Evolutionary conservation across 768 basidiomycete species (phyloP).

Genomic region (Lentinula edodes): DNA sequence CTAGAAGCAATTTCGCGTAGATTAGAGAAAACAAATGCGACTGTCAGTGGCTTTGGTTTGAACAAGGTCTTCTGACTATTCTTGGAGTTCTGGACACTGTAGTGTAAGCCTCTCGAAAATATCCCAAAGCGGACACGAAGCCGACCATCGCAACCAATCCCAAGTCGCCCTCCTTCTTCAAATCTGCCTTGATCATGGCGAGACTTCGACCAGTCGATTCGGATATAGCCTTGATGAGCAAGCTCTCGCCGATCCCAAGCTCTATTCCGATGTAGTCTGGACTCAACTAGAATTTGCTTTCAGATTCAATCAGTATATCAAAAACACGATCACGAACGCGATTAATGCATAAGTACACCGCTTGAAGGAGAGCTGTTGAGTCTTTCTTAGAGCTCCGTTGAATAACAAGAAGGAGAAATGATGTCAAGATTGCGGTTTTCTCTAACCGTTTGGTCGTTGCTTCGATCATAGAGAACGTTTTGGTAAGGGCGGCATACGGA

Average conservation of each 20-base stretch:
- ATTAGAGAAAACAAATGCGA: constrained; percentile 86
- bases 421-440: constrained; percentile 83
- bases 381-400: constrained; percentile 76
- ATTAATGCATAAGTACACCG: constrained; percentile 96
- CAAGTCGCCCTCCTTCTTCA: constrained; percentile 93
- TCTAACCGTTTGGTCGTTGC: constrained; percentile 93
- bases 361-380: constrained; percentile 71
- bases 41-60: constrained; percentile 87
- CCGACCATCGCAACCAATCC: constrained; percentile 93
- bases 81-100: constrained; percentile 69
- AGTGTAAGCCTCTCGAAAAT: neutral
- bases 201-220: constrained; percentile 91
- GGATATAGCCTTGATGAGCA: constrained; percentile 91
- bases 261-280: constrained; percentile 96
- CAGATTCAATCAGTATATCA: neutral
- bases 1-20: constrained; percentile 87
- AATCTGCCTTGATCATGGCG: constrained; percentile 79
- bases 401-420: constrained; percentile 87
- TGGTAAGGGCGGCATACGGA: constrained; percentile 89
- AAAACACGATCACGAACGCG: constrained; percentile 46
- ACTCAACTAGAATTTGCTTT: constrained; percentile 52
- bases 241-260: constrained; percentile 91
- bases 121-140: neutral
- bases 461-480: constrained; percentile 86
- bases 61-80: constrained; percentile 90